Evolutionary conservation across 345 rosid genomes (phyloP).

Genomic region (Eutrema yunnanense): DNA sequence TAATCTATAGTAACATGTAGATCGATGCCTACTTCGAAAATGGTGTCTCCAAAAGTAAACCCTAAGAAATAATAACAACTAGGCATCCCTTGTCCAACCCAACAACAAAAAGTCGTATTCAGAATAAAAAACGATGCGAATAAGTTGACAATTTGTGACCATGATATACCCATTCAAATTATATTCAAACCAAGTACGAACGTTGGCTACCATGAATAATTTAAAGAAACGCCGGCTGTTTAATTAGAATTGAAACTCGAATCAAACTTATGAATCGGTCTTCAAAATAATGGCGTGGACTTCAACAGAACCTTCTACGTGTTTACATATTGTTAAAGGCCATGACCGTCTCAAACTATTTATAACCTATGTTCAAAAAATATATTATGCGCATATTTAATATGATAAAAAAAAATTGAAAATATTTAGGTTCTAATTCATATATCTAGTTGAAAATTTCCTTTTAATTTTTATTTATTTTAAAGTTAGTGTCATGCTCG

Average conservation of each 20-base stretch:
- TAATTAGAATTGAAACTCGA: background rate
- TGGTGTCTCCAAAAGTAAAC: background rate
- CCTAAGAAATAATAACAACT: background rate
- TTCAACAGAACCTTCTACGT: background rate
- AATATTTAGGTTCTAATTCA: too few species aligned
- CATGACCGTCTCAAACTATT: too few species aligned
- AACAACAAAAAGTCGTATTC: background rate
- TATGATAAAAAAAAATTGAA: too few species aligned
- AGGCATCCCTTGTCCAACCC: background rate
- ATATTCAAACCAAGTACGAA: background rate
- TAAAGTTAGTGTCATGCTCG: too few species aligned
- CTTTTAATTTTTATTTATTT: too few species aligned
- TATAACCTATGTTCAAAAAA: too few species aligned
- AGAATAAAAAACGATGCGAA: background rate
- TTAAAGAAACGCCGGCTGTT: background rate
- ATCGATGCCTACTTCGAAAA: background rate
- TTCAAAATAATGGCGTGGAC: constrained; percentile 6
- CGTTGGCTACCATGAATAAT: background rate
- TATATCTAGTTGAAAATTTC: too few species aligned
- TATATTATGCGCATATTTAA: too few species aligned
- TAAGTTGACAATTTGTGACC: background rate
- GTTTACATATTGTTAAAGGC: too few species aligned
- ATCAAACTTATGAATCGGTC: constrained; percentile 14
- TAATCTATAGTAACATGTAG: background rate
- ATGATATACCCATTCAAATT: background rate